Conservation (phyloP, 345 rosid genomes). For the Hibiscus mutabilis region DNA sequence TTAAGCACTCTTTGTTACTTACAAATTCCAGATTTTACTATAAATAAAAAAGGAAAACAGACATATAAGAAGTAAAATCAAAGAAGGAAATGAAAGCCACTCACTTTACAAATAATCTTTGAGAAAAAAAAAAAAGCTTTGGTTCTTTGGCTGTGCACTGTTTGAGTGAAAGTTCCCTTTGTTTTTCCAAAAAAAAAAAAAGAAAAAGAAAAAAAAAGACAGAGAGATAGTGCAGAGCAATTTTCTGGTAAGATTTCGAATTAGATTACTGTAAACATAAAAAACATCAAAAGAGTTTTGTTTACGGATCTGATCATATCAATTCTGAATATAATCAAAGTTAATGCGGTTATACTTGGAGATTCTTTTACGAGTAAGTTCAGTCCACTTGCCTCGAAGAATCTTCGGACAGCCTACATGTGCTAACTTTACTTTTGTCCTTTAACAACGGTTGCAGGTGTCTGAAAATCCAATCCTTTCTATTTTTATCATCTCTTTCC, state of each 20-base stretch:
- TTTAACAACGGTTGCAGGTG: not conserved
- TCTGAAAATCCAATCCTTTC: not conserved
- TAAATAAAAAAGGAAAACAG: not conserved
- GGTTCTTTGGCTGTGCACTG: too few relatives aligned
- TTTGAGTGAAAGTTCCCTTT: too few relatives aligned
- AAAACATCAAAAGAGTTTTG: too few relatives aligned
- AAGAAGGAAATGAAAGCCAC: constrained; percentile 16
- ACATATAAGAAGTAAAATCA: not conserved
- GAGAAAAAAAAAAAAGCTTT: constrained; percentile 14
- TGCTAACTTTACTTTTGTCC: not conserved
- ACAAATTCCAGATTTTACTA: not conserved
- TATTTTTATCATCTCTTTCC: not conserved
- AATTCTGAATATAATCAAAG: too few relatives aligned
- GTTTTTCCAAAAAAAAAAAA: not conserved
- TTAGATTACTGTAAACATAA: too few relatives aligned
- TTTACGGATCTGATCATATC: too few relatives aligned
- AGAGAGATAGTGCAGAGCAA: not conserved
- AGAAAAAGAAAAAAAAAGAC: too few relatives aligned
- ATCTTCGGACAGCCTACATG: not conserved
- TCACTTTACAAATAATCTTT: constrained; percentile 26
- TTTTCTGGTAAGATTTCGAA: not conserved
- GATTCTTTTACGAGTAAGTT: not conserved
- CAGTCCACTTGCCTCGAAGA: constrained; percentile 19
- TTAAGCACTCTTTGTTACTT: constrained; percentile 21
- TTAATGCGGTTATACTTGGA: too few relatives aligned